Conservation (phyloP, 805 yeast species). For the Ogataea philodendri region DNA sequence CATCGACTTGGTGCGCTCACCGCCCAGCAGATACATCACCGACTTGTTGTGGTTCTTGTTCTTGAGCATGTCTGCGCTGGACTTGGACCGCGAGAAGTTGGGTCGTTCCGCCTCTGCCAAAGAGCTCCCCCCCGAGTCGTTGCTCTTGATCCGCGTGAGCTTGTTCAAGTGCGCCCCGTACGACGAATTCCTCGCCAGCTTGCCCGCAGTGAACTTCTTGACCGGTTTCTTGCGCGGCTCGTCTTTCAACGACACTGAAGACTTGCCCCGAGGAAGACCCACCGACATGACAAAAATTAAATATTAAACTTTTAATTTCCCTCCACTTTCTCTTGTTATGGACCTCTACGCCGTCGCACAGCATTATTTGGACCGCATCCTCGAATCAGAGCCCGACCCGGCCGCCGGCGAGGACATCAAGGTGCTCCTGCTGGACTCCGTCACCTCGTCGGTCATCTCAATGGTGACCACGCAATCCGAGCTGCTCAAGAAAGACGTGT, state of each 20-base stretch:
- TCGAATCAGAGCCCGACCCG: conserved; percentile 21
- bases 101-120: conserved; percentile 25
- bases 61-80: conserved; percentile 27
- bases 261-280: conserved; percentile 26
- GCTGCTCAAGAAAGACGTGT: conserved; percentile 78
- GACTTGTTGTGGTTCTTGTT: conserved; percentile 22
- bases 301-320: conserved; percentile 1
- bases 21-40: conserved; percentile 5
- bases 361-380: conserved; percentile 41
- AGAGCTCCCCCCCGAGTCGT: conserved; percentile 21
- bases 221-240: conserved; percentile 29
- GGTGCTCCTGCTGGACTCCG: conserved; percentile 74
- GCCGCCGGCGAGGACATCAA: conserved; percentile 27
- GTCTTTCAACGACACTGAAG: conserved; percentile 28
- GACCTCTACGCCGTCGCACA: conserved; percentile 47
- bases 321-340: conserved; percentile 32
- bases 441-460: conserved; percentile 83
- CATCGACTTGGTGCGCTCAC: conserved; percentile 25
- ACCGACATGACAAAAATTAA: conserved; percentile 15
- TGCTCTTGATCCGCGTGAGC: conserved; percentile 32
- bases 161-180: conserved; percentile 36
- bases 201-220: conserved; percentile 37
- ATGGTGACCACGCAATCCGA: conserved; percentile 86
- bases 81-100: conserved; percentile 24
- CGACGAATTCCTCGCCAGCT: conserved; percentile 33